These are phyloP conservation scores for Vitis labrusca DNA, from an alignment of 164 flowering plant species.

Conservation along the genomic window DNA sequence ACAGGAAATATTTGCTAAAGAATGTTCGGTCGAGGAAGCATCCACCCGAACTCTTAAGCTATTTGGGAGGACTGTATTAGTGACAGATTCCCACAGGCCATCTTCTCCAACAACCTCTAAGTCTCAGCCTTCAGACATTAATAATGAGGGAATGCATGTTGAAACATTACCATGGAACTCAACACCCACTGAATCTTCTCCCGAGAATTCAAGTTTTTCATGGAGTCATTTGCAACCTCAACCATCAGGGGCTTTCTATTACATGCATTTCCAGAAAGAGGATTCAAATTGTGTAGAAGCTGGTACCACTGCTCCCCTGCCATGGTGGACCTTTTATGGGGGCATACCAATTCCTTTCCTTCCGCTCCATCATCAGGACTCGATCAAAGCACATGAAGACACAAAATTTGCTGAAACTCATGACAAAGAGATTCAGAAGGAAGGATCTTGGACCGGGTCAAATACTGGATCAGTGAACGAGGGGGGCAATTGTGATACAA, in stretches of 20 bases:
- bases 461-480: slow-evolving; percentile 26
- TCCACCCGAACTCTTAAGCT: slow-evolving; percentile 52
- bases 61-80: slow-evolving; percentile 61
- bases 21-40: slow-evolving; percentile 26
- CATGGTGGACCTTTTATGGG: slow-evolving; percentile 39
- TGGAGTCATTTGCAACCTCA: slow-evolving; percentile 20
- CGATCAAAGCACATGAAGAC: slow-evolving; percentile 10
- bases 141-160: slow-evolving; percentile 15
- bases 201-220: slow-evolving; percentile 4
- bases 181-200: slow-evolving; percentile 1
- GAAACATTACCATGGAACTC: slow-evolving; percentile 9
- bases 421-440: slow-evolving; percentile 25
- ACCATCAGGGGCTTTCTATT: slow-evolving; percentile 14
- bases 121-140: slow-evolving; percentile 10
- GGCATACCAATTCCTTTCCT: slow-evolving; percentile 22
- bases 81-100: slow-evolving; percentile 38
- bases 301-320: slow-evolving; percentile 15
- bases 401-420: slow-evolving; percentile 8
- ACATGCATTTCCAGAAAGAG: slow-evolving; percentile 26
- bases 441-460: slow-evolving; percentile 43
- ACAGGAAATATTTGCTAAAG: slow-evolving; percentile 16
- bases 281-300: slow-evolving; percentile 13
- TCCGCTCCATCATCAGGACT: slow-evolving; percentile 18
- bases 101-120: slow-evolving; percentile 25
- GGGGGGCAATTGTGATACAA: slow-evolving; percentile 22